phyloP scores from a whole-genome alignment of 108 stramenopile genomes.

The Pelagomonas calceolata region DNA sequence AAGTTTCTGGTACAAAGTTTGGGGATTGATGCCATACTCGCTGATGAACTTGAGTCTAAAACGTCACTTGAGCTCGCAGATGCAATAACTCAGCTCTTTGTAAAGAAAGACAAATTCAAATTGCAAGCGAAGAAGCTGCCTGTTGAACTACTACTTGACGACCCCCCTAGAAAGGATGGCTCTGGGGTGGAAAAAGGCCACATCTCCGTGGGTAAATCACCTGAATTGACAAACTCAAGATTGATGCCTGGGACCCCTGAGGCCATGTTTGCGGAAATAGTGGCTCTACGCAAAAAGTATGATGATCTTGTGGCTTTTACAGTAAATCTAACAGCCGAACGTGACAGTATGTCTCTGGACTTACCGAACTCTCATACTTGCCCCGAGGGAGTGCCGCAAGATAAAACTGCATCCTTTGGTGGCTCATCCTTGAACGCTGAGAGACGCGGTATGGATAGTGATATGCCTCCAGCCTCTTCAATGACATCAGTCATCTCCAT shows the following conservation, averaged over 20 bases:
- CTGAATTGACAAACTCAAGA: no score
- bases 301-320: conserved; percentile 80
- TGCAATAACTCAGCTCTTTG: background rate
- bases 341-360: conserved; percentile 30
- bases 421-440: no score
- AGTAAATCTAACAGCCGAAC: conserved; percentile 80
- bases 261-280: conserved; percentile 44
- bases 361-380: no score
- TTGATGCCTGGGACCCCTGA: background rate
- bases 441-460: no score
- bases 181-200: no score
- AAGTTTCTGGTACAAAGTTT: conserved; percentile 7
- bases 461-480: no score
- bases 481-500: no score
- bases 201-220: no score
- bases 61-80: background rate
- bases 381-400: no score
- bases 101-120: background rate
- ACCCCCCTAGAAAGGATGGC: no score
- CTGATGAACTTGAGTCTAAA: background rate
- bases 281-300: conserved; percentile 70
- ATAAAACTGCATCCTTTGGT: no score
- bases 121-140: conserved; percentile 8
- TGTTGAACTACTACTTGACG: background rate
- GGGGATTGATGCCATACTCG: background rate